A percentile compares a stretch with the other conserved stretches of the same genome.
Evolutionary conservation across 1,139 yeast species (phyloP).

Genomic region (Cylindricascospora bacillispora): DNA sequence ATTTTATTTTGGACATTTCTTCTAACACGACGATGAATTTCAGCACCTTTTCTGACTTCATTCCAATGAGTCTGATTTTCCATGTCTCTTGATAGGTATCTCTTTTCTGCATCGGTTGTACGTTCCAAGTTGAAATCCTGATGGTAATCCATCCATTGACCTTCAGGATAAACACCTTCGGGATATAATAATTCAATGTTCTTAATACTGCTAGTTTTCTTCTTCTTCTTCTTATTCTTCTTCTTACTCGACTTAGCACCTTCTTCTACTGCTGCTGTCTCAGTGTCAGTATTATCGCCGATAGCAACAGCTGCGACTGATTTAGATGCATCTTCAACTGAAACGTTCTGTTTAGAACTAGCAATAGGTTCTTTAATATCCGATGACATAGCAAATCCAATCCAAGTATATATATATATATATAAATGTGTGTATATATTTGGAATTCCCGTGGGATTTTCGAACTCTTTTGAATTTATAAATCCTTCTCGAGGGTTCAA

Average conservation of each 20-base stretch:
- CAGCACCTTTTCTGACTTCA: constrained; percentile 92
- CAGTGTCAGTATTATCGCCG: too few species aligned
- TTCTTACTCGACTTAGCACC: constrained; percentile 13
- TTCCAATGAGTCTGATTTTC: constrained; percentile 58
- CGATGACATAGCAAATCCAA: too few species aligned
- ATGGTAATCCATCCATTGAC: constrained; percentile 69
- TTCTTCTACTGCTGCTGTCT: not conserved
- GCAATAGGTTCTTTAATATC: too few species aligned
- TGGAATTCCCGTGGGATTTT: too few species aligned
- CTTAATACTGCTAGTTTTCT: constrained; percentile 37
- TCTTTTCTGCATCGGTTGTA: constrained; percentile 73
- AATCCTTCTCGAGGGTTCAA: too few species aligned
- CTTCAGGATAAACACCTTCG: constrained; percentile 71
- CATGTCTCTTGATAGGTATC: constrained; percentile 51
- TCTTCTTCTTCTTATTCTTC: constrained; percentile 39
- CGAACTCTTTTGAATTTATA: too few species aligned
- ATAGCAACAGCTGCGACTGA: too few species aligned
- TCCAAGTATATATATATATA: too few species aligned
- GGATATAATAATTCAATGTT: constrained; percentile 60
- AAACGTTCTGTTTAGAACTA: too few species aligned
- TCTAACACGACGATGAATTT: constrained; percentile 85
- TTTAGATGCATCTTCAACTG: too few species aligned
- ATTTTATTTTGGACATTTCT: constrained; percentile 61
- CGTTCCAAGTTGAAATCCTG: constrained; percentile 64
- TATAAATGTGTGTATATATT: too few species aligned